Percentiles rank a stretch among this genome's conserved stretches.
These are phyloP conservation scores for Apophysomyces variabilis DNA, from an alignment of 371 early-diverging fungal species.

Conservation along the genomic window DNA sequence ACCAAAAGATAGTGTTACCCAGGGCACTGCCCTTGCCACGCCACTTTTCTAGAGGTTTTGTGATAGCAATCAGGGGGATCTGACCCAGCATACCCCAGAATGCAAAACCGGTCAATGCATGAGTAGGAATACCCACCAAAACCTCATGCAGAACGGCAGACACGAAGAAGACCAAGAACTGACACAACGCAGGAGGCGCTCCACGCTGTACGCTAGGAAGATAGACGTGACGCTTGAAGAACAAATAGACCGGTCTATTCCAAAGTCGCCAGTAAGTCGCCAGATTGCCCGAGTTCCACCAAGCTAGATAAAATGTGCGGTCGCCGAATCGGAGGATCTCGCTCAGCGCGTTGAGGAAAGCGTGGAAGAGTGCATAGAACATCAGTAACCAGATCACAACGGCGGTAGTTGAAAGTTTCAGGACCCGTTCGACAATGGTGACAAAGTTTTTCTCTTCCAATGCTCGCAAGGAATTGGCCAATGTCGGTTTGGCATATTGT, in stretches of 20 bases:
- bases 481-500: slow-evolving; percentile 87
- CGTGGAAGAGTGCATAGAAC: slow-evolving; percentile 91
- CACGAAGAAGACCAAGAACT: slow-evolving; percentile 73
- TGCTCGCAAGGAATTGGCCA: slow-evolving; percentile 79
- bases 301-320: slow-evolving; percentile 86
- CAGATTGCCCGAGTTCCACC: slow-evolving; percentile 91
- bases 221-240: slow-evolving; percentile 90
- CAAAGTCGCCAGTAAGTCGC: slow-evolving; percentile 90
- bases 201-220: slow-evolving; percentile 60
- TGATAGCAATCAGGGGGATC: slow-evolving; percentile 83
- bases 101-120: slow-evolving; percentile 80
- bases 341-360: slow-evolving; percentile 80
- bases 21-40: slow-evolving; percentile 78
- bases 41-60: slow-evolving; percentile 67
- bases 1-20: slow-evolving; percentile 92
- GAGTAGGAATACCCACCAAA: slow-evolving; percentile 85
- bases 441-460: slow-evolving; percentile 69
- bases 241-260: slow-evolving; percentile 89
- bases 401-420: slow-evolving; percentile 82
- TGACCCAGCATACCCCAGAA: slow-evolving; percentile 91
- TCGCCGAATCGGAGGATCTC: slow-evolving; percentile 90
- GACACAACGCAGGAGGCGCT: slow-evolving; percentile 56
- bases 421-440: slow-evolving; percentile 79
- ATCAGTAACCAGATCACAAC: slow-evolving; percentile 89
- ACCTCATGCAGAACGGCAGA: slow-evolving; percentile 90